Evolutionary conservation across 768 basidiomycete genomes (phyloP).

Genomic region (Xerocomellus dryophilus): DNA sequence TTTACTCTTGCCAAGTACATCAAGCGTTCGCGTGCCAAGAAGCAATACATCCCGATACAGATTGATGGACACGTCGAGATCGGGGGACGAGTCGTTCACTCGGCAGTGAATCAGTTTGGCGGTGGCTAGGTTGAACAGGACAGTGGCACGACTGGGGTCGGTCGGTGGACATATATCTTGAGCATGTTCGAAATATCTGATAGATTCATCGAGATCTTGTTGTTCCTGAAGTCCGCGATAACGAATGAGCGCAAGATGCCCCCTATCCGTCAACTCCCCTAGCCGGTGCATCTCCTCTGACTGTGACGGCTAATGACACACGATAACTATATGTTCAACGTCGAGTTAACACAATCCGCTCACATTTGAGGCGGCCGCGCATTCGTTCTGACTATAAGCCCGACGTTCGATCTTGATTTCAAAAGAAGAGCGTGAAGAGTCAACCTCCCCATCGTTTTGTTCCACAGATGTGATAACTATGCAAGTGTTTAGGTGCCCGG

Average conservation of each 20-base stretch:
- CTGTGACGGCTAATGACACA: background rate
- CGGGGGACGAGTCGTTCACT: background rate
- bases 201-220: slow-evolving; percentile 20
- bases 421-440: background rate
- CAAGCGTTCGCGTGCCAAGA: too few relatives aligned
- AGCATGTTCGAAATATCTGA: slow-evolving; percentile 10
- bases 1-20: too few relatives aligned
- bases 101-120: background rate
- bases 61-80: slow-evolving; percentile 4
- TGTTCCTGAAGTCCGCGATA: background rate
- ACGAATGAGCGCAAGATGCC: background rate
- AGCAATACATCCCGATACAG: background rate
- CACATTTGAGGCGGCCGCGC: background rate
- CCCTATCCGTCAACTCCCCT: background rate
- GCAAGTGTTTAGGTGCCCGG: background rate
- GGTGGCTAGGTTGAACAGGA: slow-evolving; percentile 10
- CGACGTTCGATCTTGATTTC: background rate
- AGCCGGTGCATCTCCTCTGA: background rate
- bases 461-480: background rate
- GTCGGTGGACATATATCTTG: slow-evolving; percentile 5
- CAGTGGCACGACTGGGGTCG: slow-evolving; percentile 12
- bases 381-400: background rate
- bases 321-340: background rate
- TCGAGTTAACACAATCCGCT: background rate
- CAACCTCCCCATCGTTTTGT: background rate